Evolutionary conservation across 2,329 filamentous ascomycete species (phyloP), one percentile per base, ranked within the genome.

Genomic region (Onygena corvina): DNA sequence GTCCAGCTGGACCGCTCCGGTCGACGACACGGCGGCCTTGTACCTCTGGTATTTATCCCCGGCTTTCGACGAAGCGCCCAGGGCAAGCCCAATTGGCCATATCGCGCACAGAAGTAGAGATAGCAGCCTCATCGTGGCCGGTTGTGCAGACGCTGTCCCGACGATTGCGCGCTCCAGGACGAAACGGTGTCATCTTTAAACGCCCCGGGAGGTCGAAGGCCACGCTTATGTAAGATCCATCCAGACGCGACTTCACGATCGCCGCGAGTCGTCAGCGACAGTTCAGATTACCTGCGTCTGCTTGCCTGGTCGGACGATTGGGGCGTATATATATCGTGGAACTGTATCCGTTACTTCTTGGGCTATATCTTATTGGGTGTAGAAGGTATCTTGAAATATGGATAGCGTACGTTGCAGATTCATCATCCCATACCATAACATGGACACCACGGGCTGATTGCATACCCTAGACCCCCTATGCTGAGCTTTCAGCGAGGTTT

Each of bases 1-100:
- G 65, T 82, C 76, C 57, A 98, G 79, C 71, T 86, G 86, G 62
- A 94, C 60, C 3, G 88, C 38, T 20, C 38, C 38, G 27, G 38
- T n/a, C 11, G 38, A 83, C 21, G 76, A 68, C 3, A 77, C 76
- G 16, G 46, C 38, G 14, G 38, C 21, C 38, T 29, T 42, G 21
- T 14, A 42, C 16, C 27, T 42, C 38, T n/a, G n/a, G n/a, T 27
- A 42, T 29, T 42, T 42, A 42, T 42, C 38, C n/a, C 38, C 38
- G 14, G 3, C 38, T 23, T 42, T 42, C 4, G 38, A 16, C 3
- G 38, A 42, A 8, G 38, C 38, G 12, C 16, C 38, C 21, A 42
- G 38, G 21, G 21, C 38, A 42, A 42, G 12, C 4, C 20, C 23
- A 42, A 42, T 42, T 27, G 38, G 38, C 38, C 38, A 42, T 42